Percentiles rank a stretch among this genome's conserved stretches.
phyloP scores from a whole-genome alignment of 495 filamentous ascomycete genomes.

The Penicillium malachiteum region DNA sequence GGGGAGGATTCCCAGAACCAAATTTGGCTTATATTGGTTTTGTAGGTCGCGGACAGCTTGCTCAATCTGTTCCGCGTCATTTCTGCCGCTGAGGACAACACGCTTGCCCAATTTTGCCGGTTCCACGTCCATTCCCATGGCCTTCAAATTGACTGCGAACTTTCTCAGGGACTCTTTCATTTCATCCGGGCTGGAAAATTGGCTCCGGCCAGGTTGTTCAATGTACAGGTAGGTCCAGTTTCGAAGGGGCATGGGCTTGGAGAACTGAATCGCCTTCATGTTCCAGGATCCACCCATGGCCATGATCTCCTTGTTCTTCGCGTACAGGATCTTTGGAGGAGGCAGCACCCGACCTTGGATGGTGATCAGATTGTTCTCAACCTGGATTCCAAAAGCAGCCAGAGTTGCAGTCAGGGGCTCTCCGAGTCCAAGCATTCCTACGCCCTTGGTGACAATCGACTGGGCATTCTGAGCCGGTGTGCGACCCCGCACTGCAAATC shows the following conservation, averaged over 20 bases:
- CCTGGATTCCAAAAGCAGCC: slow-evolving; percentile 54
- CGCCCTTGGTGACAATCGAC: slow-evolving; percentile 60
- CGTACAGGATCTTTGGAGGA: slow-evolving; percentile 55
- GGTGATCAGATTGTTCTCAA: slow-evolving; percentile 56
- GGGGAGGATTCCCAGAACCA: slow-evolving; percentile 67
- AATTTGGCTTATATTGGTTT: slow-evolving; percentile 22
- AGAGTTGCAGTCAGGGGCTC: slow-evolving; percentile 26
- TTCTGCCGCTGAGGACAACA: slow-evolving; percentile 11
- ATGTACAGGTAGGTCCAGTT: slow-evolving; percentile 42
- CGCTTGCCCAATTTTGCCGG: slow-evolving; percentile 13
- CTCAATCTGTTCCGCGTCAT: slow-evolving; percentile 21
- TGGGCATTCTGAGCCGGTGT: slow-evolving; percentile 62
- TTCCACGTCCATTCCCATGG: slow-evolving; percentile 29
- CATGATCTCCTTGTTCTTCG: slow-evolving; percentile 24
- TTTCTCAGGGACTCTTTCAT: slow-evolving; percentile 4
- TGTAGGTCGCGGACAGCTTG: slow-evolving; percentile 31
- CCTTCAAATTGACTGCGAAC: slow-evolving; percentile 24
- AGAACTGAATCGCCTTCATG: slow-evolving; percentile 48
- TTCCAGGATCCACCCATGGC: slow-evolving; percentile 53
- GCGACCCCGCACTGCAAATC: slow-evolving; percentile 60
- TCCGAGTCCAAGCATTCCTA: slow-evolving; percentile 44
- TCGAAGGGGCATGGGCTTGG: slow-evolving; percentile 27
- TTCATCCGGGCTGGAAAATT: background rate
- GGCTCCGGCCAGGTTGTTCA: background rate
- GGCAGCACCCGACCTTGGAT: slow-evolving; percentile 62